phyloP scores from a whole-genome alignment of 2,329 filamentous ascomycete genomes.

The Sporothrix euskadiensis region DNA sequence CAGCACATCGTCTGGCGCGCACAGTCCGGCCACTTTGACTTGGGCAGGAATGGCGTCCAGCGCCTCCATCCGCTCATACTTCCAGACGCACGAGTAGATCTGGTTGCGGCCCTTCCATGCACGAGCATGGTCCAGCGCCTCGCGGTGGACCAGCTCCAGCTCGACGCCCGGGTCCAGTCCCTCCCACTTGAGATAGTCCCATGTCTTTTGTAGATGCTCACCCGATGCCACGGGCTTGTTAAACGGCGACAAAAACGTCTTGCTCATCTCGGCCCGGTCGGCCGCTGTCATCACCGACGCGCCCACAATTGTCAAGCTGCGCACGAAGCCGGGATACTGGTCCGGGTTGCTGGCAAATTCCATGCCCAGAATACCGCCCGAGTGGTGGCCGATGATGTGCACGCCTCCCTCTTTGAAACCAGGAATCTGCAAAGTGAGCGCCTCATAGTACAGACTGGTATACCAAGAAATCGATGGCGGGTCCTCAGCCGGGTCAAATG shows the following conservation, averaged over 20 bases:
- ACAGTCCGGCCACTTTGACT: background rate
- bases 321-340: slow-evolving; percentile 18
- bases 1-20: slow-evolving; percentile 18
- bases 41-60: background rate
- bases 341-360: slow-evolving; percentile 29
- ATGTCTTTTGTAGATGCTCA: slow-evolving; percentile 2
- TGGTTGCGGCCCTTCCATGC: slow-evolving; percentile 20
- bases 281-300: slow-evolving; percentile 23
- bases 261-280: slow-evolving; percentile 13
- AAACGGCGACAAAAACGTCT: slow-evolving; percentile 18
- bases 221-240: background rate
- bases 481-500: slow-evolving; percentile 30
- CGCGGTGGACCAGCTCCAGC: background rate
- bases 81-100: slow-evolving; percentile 19
- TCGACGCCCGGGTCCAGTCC: background rate
- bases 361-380: slow-evolving; percentile 30
- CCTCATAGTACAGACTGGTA: slow-evolving; percentile 24
- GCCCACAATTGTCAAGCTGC: slow-evolving; percentile 21
- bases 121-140: slow-evolving; percentile 11
- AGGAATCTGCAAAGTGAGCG: slow-evolving; percentile 8
- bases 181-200: slow-evolving; percentile 20
- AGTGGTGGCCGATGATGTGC: slow-evolving; percentile 32
- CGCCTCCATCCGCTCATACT: slow-evolving; percentile 7
- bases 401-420: slow-evolving; percentile 21
- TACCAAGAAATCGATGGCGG: slow-evolving; percentile 30